Conservation (phyloP, 2,329 filamentous ascomycete species). For the Penicillium sp. region DNA sequence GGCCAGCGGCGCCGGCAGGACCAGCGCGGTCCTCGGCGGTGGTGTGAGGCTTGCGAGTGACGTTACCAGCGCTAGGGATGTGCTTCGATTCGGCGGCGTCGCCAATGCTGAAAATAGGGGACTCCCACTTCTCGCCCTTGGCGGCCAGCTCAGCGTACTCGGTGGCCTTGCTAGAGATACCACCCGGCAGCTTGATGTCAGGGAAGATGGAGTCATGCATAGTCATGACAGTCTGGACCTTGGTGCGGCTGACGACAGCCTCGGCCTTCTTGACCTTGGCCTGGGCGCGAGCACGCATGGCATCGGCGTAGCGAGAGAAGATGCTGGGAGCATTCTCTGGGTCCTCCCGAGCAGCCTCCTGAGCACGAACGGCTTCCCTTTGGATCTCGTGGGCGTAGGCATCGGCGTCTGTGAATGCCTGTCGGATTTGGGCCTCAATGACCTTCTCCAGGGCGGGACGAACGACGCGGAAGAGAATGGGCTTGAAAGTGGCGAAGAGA, state of each 20-base stretch:
- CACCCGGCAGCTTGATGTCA: conserved; percentile 79
- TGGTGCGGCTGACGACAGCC: conserved; percentile 58
- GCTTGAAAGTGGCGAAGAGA: conserved; percentile 83
- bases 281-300: conserved; percentile 71
- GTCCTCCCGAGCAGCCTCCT: conserved; percentile 65
- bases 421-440: conserved; percentile 84
- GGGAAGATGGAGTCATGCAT: conserved; percentile 92
- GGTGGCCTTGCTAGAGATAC: conserved; percentile 89
- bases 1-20: neutral
- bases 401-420: conserved; percentile 77
- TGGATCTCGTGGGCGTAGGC: conserved; percentile 74
- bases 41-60: conserved; percentile 62
- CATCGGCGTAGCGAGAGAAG: conserved; percentile 79
- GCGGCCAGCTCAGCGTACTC: conserved; percentile 86
- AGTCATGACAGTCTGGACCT: conserved; percentile 81
- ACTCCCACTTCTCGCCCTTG: conserved; percentile 93
- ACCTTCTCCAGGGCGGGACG: conserved; percentile 84
- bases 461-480: conserved; percentile 79
- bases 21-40: conserved; percentile 34
- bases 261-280: conserved; percentile 78
- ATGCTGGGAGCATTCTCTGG: conserved; percentile 77
- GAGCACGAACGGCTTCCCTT: conserved; percentile 75
- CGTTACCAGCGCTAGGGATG: conserved; percentile 61
- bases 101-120: conserved; percentile 87
- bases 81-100: conserved; percentile 70